Evolutionary conservation across 768 basidiomycete species (phyloP), one percentile per base, ranked within the genome.

Genomic region (Amanita molliuscula): DNA sequence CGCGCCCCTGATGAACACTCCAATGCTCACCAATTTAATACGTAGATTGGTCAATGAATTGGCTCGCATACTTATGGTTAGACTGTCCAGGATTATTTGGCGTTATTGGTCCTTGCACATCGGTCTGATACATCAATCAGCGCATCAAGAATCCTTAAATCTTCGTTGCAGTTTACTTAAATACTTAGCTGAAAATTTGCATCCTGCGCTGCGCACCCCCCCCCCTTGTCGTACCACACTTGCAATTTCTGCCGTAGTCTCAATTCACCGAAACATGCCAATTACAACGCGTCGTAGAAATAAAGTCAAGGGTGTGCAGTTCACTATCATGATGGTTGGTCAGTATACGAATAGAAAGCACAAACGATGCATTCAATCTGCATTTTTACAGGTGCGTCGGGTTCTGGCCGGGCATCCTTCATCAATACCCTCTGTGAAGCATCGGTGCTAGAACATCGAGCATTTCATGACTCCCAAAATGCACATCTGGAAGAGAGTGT

Each of bases 261-360:
- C n/a, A 35, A 35, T 11, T 20, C 11, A 28, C n/a, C 3, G 18
- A 31, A 50, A 15, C 9, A 77, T 77, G 75, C 74, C 74, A 45
- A 65, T 72, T 44, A 66, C 67, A 56, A 64, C 66, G 55, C 72
- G 77, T 63, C 73, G 81, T 56, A 75, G 79, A 55, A 84, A 79
- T 67, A 90, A 90, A 65, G 84, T 87, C 68, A 93, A 91, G 75
- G 90, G 88, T 55, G 83, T 93, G 36, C 85, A 88, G 67, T 82
- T 93, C 68, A 92, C 89, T 54, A 67, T 91, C 51, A 88, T 88
- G 85, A 88, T 91, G 37, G 87, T 89, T 61, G 88, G 90, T 91
- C 56, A 62, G 85, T 76, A 23, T 11, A 26, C 20, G 16, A 11
- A 40, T 15, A 23, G 16, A 18, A 11, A 18, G 6, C 16, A 42